Evolutionary conservation across 192 early-diverging fungal genomes (phyloP), one percentile per base, ranked within the genome.

Genomic region (Coemansia sp.): DNA sequence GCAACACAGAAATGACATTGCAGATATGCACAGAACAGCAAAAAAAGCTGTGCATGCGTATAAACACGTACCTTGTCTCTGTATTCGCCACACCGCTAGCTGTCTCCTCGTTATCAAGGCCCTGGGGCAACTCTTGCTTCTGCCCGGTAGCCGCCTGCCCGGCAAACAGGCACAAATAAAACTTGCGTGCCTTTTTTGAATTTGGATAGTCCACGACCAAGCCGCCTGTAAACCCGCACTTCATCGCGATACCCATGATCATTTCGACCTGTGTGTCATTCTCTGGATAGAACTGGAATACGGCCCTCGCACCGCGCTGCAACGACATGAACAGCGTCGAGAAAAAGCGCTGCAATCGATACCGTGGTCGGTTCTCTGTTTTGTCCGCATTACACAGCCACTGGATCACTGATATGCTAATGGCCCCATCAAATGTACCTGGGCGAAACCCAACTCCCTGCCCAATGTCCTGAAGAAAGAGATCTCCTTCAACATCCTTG

Each of bases 341-440:
- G 65, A 99, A 99, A 79, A 99, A 99, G 16, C 94, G 85, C 43
- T 78, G 79, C 16, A 99, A 79, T 13, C 97, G 88, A 11, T 88
- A 82, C 60, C 90, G 86, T 21, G 97, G 97, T 58, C 86, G 83
- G 70, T 99, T 91, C 63, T 87, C 87, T n/a, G 84, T 73, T 69
- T 92, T 92, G 84, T 99, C 97, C 7, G 97, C 95, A 73, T 99
- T 99, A 71, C 95, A 99, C 26, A 99, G 88, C 97, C 95, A 99
- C 78, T 99, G 97, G 31, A 99, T 70, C 5, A 96, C 95, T 0
- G 97, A 99, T 39, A 99, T 88, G 69, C 90, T 93, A 55, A 97
- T 95, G 35, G 91, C 91, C 1, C 95, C 97, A 65, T 99, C 97
- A 84, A 99, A 99, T 34, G 92, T 91, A 58, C 97, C 97, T 3